A percentile compares a stretch with the other conserved stretches of the same genome.
Evolutionary conservation across 2,329 filamentous ascomycete species (phyloP).

Genomic region (Stemphylium lycopersici): DNA sequence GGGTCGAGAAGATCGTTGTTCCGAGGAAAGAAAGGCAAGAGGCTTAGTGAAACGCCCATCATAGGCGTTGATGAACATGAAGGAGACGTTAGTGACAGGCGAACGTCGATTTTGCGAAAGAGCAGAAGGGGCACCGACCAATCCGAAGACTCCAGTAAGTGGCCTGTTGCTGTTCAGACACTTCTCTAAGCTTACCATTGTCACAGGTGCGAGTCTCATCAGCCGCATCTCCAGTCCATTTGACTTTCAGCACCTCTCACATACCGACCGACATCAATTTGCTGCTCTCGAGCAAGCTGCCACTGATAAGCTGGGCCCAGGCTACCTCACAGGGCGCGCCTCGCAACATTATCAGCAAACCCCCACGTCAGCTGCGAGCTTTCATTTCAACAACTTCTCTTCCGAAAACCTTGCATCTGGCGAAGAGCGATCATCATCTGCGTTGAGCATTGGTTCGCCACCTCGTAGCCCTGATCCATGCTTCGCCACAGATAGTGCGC

Average conservation of each 20-base stretch:
- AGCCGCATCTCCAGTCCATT: slow-evolving; percentile 65
- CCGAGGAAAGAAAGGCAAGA: slow-evolving; percentile 44
- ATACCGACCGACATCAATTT: slow-evolving; percentile 63
- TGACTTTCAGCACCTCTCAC: slow-evolving; percentile 68
- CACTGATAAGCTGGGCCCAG: slow-evolving; percentile 40
- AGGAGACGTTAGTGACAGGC: slow-evolving; percentile 33
- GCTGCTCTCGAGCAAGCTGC: slow-evolving; percentile 58
- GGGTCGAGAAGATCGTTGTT: slow-evolving; percentile 40
- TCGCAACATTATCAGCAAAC: slow-evolving; percentile 58
- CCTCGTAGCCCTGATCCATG: slow-evolving; percentile 30
- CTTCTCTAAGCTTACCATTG: slow-evolving; percentile 13
- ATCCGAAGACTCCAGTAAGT: slow-evolving; percentile 37
- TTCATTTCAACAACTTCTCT: slow-evolving; percentile 44
- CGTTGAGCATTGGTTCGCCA: slow-evolving; percentile 26
- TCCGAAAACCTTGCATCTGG: slow-evolving; percentile 27
- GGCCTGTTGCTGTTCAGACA: background rate
- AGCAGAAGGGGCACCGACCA: slow-evolving; percentile 29
- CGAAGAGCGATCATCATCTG: slow-evolving; percentile 26
- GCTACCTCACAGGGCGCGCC: slow-evolving; percentile 61
- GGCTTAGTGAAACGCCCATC: slow-evolving; percentile 41
- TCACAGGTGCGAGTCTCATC: slow-evolving; percentile 34
- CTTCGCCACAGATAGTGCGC: slow-evolving; percentile 14
- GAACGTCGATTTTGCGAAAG: slow-evolving; percentile 45
- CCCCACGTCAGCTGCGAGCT: slow-evolving; percentile 53
- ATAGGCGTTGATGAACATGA: slow-evolving; percentile 29